These are phyloP conservation scores for Stromatinia cepivora DNA, from an alignment of 2,329 filamentous ascomycete genomes.

Conservation along the genomic window DNA sequence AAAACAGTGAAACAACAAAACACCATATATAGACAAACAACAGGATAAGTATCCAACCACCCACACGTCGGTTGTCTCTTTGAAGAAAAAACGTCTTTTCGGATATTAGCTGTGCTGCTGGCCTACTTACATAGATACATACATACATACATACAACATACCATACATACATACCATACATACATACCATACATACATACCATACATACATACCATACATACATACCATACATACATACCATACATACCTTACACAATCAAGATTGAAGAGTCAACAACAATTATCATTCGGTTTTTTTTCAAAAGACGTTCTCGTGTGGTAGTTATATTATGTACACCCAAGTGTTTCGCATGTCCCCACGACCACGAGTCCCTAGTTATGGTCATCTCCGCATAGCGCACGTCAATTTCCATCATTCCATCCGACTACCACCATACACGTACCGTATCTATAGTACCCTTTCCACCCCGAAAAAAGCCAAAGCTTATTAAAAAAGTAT, in stretches of 20 bases:
- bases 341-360: slow-evolving; percentile 18
- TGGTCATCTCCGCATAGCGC: slow-evolving; percentile 21
- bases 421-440: not conserved
- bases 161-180: not conserved
- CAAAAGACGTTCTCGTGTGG: not conserved
- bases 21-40: not conserved
- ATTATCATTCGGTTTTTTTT: not conserved
- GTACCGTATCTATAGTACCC: slow-evolving; percentile 12
- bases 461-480: slow-evolving; percentile 9
- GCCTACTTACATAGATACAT: not conserved
- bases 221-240: not conserved
- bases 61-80: slow-evolving; percentile 1
- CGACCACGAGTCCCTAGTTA: slow-evolving; percentile 20
- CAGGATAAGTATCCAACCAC: not conserved
- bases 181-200: no score
- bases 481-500: slow-evolving; percentile 13
- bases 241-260: not conserved
- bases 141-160: not conserved
- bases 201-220: not conserved
- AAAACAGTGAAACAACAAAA: not conserved
- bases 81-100: not conserved
- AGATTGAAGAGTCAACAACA: not conserved
- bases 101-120: not conserved
- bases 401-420: not conserved
- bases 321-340: slow-evolving; percentile 6